Conservation (phyloP, 176 grass and related monocot genomes). For the Carex cristatella region DNA sequence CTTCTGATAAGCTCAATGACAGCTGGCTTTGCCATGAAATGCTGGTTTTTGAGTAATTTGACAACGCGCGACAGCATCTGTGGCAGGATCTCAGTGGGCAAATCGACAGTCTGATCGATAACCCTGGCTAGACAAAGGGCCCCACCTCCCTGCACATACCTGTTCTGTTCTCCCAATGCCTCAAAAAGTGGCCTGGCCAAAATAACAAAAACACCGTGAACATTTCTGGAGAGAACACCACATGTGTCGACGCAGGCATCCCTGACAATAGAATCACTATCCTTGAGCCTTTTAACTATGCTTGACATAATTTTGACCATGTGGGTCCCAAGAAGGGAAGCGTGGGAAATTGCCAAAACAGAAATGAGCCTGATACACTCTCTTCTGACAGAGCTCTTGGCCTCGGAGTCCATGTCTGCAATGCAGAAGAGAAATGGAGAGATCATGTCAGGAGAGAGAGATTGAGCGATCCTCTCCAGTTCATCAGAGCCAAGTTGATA, state of each 20-base stretch:
- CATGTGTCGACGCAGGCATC: conserved; percentile 87
- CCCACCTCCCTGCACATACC: conserved; percentile 68
- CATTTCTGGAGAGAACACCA: conserved; percentile 54
- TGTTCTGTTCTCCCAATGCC: conserved; percentile 81
- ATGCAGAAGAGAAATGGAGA: conserved; percentile 79
- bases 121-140: conserved; percentile 83
- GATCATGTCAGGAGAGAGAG: conserved; percentile 61
- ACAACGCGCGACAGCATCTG: conserved; percentile 80
- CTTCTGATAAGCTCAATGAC: conserved; percentile 90
- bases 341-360: conserved; percentile 47
- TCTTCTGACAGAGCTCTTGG: conserved; percentile 67
- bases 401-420: conserved; percentile 66
- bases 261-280: conserved; percentile 75
- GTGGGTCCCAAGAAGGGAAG: conserved; percentile 52
- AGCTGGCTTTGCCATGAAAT: conserved; percentile 95
- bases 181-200: conserved; percentile 79
- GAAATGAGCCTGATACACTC: conserved; percentile 80
- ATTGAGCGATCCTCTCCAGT: conserved; percentile 44
- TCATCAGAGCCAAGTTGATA: conserved; percentile 73
- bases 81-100: conserved; percentile 54
- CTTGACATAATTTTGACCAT: conserved; percentile 53
- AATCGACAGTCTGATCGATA: conserved; percentile 73
- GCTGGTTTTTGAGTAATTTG: conserved; percentile 89
- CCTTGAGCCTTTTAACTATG: conserved; percentile 69
- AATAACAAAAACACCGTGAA: conserved; percentile 46